Conservation (phyloP, 768 basidiomycete genomes). For the Lentinula detonsa region DNA sequence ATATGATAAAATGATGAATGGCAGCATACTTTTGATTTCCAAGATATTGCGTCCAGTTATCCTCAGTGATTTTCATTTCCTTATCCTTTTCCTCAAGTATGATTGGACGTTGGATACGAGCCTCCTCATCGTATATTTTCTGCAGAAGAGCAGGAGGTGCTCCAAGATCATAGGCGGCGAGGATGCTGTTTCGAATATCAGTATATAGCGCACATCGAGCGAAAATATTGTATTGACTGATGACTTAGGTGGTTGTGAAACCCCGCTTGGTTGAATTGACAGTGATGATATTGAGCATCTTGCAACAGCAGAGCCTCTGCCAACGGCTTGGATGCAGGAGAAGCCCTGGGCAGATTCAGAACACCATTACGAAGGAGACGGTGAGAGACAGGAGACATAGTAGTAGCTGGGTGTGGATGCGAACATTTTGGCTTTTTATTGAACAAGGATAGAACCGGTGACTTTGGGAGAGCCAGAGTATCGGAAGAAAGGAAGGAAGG, state of each 20-base stretch:
- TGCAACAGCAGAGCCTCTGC: constrained; percentile 39
- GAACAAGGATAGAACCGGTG: not conserved
- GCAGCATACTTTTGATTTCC: constrained; percentile 38
- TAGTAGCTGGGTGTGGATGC: not conserved
- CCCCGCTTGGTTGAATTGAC: constrained; percentile 35
- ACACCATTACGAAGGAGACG: constrained; percentile 24
- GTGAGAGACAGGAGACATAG: constrained; percentile 2
- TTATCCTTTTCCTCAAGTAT: constrained; percentile 27
- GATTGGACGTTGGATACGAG: constrained; percentile 31
- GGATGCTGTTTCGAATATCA: constrained; percentile 25
- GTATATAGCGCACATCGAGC: not conserved
- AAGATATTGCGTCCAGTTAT: constrained; percentile 46
- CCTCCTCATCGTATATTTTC: constrained; percentile 42
- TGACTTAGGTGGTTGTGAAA: constrained; percentile 58
- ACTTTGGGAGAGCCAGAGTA: not conserved
- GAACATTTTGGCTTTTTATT: not conserved
- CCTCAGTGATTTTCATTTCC: constrained; percentile 27
- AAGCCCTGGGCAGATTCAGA: constrained; percentile 41
- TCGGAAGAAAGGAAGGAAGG: not conserved
- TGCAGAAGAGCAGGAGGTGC: constrained; percentile 38
- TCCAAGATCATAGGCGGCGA: constrained; percentile 54
- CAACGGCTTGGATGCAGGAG: constrained; percentile 32
- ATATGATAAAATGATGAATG: not conserved
- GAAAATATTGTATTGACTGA: constrained; percentile 34
- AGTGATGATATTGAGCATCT: constrained; percentile 46